Evolutionary conservation across 2,329 filamentous ascomycete genomes (phyloP), one percentile per base, ranked within the genome.

Genomic region (Clonostachys rhizophaga): DNA sequence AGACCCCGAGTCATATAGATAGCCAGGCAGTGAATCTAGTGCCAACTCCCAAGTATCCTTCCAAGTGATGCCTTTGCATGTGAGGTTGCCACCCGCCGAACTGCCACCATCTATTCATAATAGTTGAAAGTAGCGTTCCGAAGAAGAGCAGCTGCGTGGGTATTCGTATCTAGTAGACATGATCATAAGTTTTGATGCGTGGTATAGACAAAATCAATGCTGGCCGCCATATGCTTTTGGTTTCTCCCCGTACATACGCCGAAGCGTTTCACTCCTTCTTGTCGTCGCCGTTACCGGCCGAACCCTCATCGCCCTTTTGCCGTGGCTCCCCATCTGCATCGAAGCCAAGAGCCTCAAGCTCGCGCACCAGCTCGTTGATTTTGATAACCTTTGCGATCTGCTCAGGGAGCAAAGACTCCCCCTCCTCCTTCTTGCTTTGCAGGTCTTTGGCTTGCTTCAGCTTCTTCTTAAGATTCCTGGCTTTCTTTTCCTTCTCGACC

Each of bases 301-400:
- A 39, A 4, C 14, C 41, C 4, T 47, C 48, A 18, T 53, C 52
- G 3, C 44, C 13, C 40, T 57, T 54, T 7, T 50, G 47, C 54
- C 74, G 75, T 2, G 69, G 68, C 53, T 91, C 87, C 4, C 86
- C 89, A 10, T 95, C 87, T 1, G 80, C 69, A 63, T 95, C 87
- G 52, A 97, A 90, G 0, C 92, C 92, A 30, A 99, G 74, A 3
- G 81, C 78, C 58, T 95, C 89, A 47, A 99, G 71, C 63, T 97
- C 91, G 12, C 91, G 81, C 49, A 96, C 84, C 44, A 99, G 78
- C 71, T 99, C 94, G 52, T 89, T 90, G 64, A 99, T 96, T 68
- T 94, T 95, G 65, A 96, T 95, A 47, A 99, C 89, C 72, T 99
- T 99, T 57, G 92, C 91, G 53, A 97, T 86, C 70, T 99, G 94